A percentile compares a stretch with the other conserved stretches of the same genome.
Conservation (phyloP, 2,329 filamentous ascomycete genomes). For the Alternaria arborescens region DNA sequence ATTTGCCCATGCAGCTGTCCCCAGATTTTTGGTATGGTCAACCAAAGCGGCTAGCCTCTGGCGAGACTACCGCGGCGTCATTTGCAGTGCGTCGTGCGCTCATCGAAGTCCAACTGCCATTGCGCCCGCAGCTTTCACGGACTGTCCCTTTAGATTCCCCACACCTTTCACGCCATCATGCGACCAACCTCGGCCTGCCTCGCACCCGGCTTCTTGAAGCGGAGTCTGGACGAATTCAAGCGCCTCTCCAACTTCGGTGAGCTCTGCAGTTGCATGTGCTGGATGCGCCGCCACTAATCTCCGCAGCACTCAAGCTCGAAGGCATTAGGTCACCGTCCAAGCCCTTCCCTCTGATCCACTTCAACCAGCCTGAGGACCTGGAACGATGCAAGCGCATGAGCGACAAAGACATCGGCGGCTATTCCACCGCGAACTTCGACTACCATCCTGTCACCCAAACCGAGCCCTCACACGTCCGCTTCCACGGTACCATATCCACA, state of each 20-base stretch:
- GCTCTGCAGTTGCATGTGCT: conserved; percentile 31
- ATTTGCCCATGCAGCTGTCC: conserved; percentile 11
- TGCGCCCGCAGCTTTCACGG: conserved; percentile 10
- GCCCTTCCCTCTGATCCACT: conserved; percentile 71
- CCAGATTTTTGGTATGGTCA: conserved; percentile 28
- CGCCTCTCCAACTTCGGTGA: conserved; percentile 64
- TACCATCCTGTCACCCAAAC: conserved; percentile 60
- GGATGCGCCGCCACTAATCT: conserved; percentile 40
- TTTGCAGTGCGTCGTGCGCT: conserved; percentile 18
- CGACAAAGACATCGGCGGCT: conserved; percentile 86
- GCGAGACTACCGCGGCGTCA: conserved; percentile 28
- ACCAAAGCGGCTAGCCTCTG: conserved; percentile 30
- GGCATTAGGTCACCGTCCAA: conserved; percentile 70
- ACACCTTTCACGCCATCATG: conserved; percentile 37
- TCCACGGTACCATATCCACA: conserved; percentile 88
- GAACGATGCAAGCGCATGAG: conserved; percentile 76
- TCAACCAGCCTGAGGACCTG: conserved; percentile 60
- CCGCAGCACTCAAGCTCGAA: conserved; percentile 72
- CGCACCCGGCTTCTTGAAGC: conserved; percentile 63
- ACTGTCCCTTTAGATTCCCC: neutral
- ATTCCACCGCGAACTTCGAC: conserved; percentile 77
- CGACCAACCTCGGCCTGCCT: conserved; percentile 47
- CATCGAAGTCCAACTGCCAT: conserved; percentile 14
- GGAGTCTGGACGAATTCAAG: conserved; percentile 67
- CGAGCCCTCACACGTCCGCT: conserved; percentile 74